Evolutionary conservation across 1,284 basidiomycete genomes (phyloP), one percentile per base, ranked within the genome.

Genomic region (Clitocybe nebularis): DNA sequence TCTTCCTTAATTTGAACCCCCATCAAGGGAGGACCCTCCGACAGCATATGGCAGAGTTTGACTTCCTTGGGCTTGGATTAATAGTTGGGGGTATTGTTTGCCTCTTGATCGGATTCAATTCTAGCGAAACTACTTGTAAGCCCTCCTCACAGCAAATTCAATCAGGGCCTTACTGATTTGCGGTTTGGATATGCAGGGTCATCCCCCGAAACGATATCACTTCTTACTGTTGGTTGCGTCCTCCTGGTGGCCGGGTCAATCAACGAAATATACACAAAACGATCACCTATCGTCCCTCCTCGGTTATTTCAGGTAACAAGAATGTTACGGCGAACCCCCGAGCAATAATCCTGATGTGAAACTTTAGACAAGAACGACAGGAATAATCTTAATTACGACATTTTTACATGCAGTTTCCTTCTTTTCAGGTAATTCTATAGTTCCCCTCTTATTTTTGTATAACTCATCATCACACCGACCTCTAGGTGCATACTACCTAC

Each of bases 1-100:
- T 88, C 59, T 89, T 84, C 66, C 77, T 96, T 34, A 85, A 93
- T 52, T 72, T 96, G 25, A 91, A 93, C 50, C 84, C 86, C 0
- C 81, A 78, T 49, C 63, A 77, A 44, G 74, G 74, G 6, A 72
- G 74, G 39, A 69, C 80, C 0, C 59, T 86, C 39, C 65, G 64
- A 9, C 62, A 87, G 49, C 80, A 89, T 54, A 55, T 77, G 10
- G 54, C 60, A 5, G 77, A 86, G 43, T 89, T 93, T 50, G 91
- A 93, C 61, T 88, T 89, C 49, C 28, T 83, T 26, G 91, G 90
- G 1, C 71, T 91, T 1, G 41, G 74, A 22, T 69, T 91, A 23
- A 71, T 96, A 42, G 77, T 94, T 40, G 65, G 63, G 1, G 86
- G 87, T 0, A 77, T 89, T 11, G 72, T 91, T 4, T 80, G 84